Evolutionary conservation across 192 early-diverging fungal species (phyloP).

Genomic region (Backusella liffmaniae): DNA sequence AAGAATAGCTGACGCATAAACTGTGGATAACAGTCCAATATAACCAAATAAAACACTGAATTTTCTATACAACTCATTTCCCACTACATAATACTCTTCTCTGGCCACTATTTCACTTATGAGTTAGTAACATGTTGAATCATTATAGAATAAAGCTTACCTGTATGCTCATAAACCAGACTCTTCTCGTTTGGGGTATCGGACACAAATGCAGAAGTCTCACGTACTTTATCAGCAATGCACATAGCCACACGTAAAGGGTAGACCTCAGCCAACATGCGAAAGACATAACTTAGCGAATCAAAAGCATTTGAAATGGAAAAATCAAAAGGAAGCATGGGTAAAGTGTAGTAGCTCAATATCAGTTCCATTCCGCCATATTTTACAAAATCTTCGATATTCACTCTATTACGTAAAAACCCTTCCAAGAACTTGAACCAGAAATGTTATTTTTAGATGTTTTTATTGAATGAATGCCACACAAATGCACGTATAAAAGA

Average conservation of each 20-base stretch:
- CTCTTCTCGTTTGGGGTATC: constrained; percentile 27
- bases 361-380: constrained; percentile 59
- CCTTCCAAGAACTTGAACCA: constrained; percentile 70
- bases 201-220: constrained; percentile 39
- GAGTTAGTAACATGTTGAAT: background rate
- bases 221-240: constrained; percentile 52
- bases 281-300: constrained; percentile 69
- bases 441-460: background rate
- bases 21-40: constrained; percentile 63
- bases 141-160: background rate
- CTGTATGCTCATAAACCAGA: background rate
- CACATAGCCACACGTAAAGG: constrained; percentile 46
- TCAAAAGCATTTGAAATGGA: constrained; percentile 58
- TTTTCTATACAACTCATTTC: constrained; percentile 49
- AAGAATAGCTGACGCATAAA: constrained; percentile 62
- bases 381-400: constrained; percentile 73
- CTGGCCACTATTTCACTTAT: constrained; percentile 21
- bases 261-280: constrained; percentile 64
- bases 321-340: constrained; percentile 73
- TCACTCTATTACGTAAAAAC: constrained; percentile 72
- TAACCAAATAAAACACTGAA: constrained; percentile 61
- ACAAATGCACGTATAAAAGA: background rate
- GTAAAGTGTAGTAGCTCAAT: constrained; percentile 62
- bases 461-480: background rate
- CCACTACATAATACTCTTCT: constrained; percentile 30